Conservation (phyloP, 129 eudicot genomes). For the Glebionis coronaria region DNA sequence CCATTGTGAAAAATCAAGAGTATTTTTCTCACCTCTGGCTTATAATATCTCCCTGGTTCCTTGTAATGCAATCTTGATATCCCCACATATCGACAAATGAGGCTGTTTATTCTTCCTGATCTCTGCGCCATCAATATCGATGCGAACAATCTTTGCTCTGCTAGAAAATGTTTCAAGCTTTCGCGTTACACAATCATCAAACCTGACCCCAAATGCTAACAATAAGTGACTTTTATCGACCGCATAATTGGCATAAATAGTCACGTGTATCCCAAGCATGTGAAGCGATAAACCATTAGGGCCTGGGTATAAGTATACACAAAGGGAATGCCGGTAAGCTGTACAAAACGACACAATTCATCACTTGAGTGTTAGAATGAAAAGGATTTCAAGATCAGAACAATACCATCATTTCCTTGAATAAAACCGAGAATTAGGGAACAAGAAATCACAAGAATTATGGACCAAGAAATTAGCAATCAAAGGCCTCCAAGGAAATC, state of each 20-base stretch:
- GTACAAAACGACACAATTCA: constrained; percentile 61
- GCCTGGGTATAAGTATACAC: constrained; percentile 65
- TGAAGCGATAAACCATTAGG: constrained; percentile 56
- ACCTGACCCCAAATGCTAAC: constrained; percentile 49
- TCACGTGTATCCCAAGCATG: constrained; percentile 90
- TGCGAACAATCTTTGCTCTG: constrained; percentile 68
- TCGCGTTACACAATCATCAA: constrained; percentile 88
- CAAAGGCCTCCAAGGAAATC: no score
- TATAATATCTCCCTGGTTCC: constrained; percentile 51
- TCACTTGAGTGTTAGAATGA: no score
- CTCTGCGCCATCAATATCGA: constrained; percentile 60
- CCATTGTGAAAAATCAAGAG: constrained; percentile 56
- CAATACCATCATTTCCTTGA: no score
- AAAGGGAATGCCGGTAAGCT: constrained; percentile 73
- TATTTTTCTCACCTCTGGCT: constrained; percentile 23
- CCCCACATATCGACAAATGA: constrained; percentile 73
- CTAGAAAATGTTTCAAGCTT: constrained; percentile 90
- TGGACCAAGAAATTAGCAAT: no score
- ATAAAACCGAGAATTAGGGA: no score
- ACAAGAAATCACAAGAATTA: no score
- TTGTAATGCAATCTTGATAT: constrained; percentile 56
- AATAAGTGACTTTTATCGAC: constrained; percentile 69
- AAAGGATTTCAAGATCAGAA: no score
- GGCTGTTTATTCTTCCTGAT: constrained; percentile 81
- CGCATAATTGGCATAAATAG: constrained; percentile 77